Conservation (phyloP, 2,329 filamentous ascomycete species). For the Fusarium armeniacum region DNA sequence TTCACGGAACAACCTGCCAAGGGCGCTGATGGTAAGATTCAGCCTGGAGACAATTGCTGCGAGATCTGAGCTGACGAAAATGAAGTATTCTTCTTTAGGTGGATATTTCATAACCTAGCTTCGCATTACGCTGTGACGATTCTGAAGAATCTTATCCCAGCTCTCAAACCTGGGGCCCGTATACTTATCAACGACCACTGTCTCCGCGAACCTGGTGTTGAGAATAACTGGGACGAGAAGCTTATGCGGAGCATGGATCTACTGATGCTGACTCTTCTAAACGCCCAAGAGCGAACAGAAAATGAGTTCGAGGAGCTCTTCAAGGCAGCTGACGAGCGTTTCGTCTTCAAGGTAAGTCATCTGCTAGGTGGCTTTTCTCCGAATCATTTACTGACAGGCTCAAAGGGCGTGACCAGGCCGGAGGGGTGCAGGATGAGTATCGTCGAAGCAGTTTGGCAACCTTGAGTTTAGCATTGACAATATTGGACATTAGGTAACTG, state of each 20-base stretch:
- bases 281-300: slow-evolving; percentile 65
- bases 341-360: slow-evolving; percentile 58
- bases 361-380: rapidly evolving
- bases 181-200: slow-evolving; percentile 64
- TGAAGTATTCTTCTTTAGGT: slow-evolving; percentile 65
- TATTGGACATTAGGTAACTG: background rate
- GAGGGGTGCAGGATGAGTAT: slow-evolving; percentile 63
- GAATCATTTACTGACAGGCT: slow-evolving; percentile 17
- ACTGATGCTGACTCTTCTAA: slow-evolving; percentile 66
- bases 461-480: slow-evolving; percentile 29
- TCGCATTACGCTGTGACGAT: slow-evolving; percentile 66
- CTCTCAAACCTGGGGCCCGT: slow-evolving; percentile 67
- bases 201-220: slow-evolving; percentile 56
- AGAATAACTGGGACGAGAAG: slow-evolving; percentile 62
- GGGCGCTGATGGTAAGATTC: slow-evolving; percentile 63
- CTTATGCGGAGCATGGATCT: slow-evolving; percentile 65
- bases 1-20: slow-evolving; percentile 68
- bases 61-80: slow-evolving; percentile 26
- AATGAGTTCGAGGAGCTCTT: slow-evolving; percentile 63
- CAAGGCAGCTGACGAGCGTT: slow-evolving; percentile 57
- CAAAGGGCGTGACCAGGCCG: slow-evolving; percentile 58
- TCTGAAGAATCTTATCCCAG: slow-evolving; percentile 65
- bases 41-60: background rate
- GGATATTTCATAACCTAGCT: slow-evolving; percentile 74
- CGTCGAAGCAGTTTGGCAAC: slow-evolving; percentile 64